These are phyloP conservation scores for Nakazawaea peltata DNA, from an alignment of 805 yeast species.

Conservation along the genomic window DNA sequence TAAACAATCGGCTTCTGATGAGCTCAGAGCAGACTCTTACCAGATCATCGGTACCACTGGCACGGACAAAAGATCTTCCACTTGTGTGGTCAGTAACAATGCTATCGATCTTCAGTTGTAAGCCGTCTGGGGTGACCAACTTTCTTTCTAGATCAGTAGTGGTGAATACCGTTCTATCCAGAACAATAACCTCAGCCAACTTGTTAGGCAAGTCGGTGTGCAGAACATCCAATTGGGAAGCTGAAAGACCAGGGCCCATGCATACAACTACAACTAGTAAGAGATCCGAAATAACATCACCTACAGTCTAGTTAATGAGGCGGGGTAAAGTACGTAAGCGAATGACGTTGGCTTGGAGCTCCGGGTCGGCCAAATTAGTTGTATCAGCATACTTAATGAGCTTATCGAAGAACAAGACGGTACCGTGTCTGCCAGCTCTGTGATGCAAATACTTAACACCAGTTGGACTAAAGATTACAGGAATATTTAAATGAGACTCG, in stretches of 20 bases:
- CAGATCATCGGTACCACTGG: constrained; percentile 97
- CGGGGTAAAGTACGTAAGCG: constrained; percentile 54
- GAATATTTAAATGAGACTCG: constrained; percentile 50
- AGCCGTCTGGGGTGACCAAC: constrained; percentile 65
- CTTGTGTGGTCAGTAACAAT: constrained; percentile 43
- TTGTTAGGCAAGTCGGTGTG: constrained; percentile 85
- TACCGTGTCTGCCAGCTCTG: constrained; percentile 99
- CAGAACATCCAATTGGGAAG: constrained; percentile 65
- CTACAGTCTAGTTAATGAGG: constrained; percentile 94
- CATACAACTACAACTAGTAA: constrained; percentile 66
- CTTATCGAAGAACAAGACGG: constrained; percentile 68
- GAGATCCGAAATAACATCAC: constrained; percentile 91
- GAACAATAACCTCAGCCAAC: constrained; percentile 72
- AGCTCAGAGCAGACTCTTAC: constrained; percentile 95
- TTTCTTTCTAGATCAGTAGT: constrained; percentile 90
- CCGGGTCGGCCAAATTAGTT: too few relatives aligned
- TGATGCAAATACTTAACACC: constrained; percentile 97
- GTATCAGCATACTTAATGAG: constrained; percentile 35
- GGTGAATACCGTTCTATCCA: constrained; percentile 69
- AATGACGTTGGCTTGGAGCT: constrained; percentile 41
- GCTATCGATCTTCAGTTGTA: constrained; percentile 67
- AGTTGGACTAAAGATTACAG: constrained; percentile 85
- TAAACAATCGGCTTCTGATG: constrained; percentile 37
- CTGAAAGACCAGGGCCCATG: constrained; percentile 45
- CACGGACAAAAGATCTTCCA: constrained; percentile 91